Evolutionary conservation across 345 rosid genomes (phyloP), one percentile per base, ranked within the genome.

Genomic region (Rhodamnia rubescens): DNA sequence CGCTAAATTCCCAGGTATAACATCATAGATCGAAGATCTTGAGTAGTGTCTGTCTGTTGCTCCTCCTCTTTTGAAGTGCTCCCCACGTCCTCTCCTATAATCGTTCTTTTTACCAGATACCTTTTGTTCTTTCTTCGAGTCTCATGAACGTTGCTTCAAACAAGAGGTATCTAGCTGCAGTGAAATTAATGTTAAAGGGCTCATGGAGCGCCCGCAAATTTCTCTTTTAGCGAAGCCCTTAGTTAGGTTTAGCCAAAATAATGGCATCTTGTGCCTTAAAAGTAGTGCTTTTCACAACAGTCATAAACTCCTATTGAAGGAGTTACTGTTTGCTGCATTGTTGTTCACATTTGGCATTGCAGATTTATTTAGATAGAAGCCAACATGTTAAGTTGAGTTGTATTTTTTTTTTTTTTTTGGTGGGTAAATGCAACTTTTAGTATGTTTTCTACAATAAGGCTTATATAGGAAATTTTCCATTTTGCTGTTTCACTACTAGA

Each of bases 1-100:
- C 98, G 24, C 92, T 95, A 84, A 93, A 92, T 89, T 92, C 96
- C 51, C 98, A 94, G 98, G 98, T 94, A 78, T 42, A 27, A 36
- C 44, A 8, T 36, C 9, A 36, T 56, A 15, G 8, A 5, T 57
- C 21, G 4, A 57, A 40, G 36, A 54, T 55, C 74, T 58, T 21
- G 69, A 56, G 40, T 49, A 82, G 21, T 10, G 24, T n/a, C n/a
- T 42, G 21, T 52, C 40, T 51, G 32, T 82, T 49, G 36, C 57
- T 40, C 24, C 57, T 82, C 83, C 21, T 51, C 32, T 20, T 82
- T 42, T 44, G 36, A 49, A 82, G 32, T 49, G 53, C 11, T 47
- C 22, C 29, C 32, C 2, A 80, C 0, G 29, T 50, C 83, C 51
- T 50, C 18, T 80, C 21, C 21, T 12, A 53, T 44, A 81, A 51